Base-by-base conservation (phyloP, 345 rosid species). In the Lepidium aucheri region DNA sequence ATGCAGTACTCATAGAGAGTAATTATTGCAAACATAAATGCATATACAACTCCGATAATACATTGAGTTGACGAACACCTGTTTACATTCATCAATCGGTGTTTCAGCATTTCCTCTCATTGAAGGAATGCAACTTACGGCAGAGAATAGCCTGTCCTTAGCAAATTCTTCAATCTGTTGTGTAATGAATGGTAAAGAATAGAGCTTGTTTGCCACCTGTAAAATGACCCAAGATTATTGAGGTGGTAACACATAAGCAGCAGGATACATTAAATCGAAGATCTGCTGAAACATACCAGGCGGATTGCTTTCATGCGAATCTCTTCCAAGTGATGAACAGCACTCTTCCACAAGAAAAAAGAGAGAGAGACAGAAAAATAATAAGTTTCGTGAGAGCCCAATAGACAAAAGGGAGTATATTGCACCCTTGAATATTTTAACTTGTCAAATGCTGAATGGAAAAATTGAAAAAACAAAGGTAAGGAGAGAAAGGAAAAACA, bases 291-390 rank as follows among this genome's bases (percentile, higher is more conserved):
- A 45, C 73, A 60, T 85, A 94, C 99, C 95, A 94, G 81, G 45
- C 97, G 95, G 62, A 88, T 90, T 44, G 99, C 99, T 84, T 88
- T 94, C 99, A 86, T 88, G 63, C 97, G 96, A 60, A 90, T 92
- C 79, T 90, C 99, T 85, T 90, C 99, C 81, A 65, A 77, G 70
- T 77, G 84, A 82, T 94, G 95, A 86, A 88, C 91, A 68, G 97
- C 82, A 82, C 96, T 86, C 99, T 90, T 75, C 69, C 53, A 67
- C 49, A 58, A 52, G 66, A 75, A 47, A 38, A 61, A 55, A 60
- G 65, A 59, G 30, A 62, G 30, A 26, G 30, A 26, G 6, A n/a
- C n/a, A n/a, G n/a, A 28, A 6, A 67, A 64, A 15, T 34, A 49
- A 53, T 26, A 43, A 18, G 15, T 45, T 55, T 17, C n/a, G 63